phyloP scores from a whole-genome alignment of 2,329 filamentous ascomycete species.

The Sarocladiaceae sp. region DNA sequence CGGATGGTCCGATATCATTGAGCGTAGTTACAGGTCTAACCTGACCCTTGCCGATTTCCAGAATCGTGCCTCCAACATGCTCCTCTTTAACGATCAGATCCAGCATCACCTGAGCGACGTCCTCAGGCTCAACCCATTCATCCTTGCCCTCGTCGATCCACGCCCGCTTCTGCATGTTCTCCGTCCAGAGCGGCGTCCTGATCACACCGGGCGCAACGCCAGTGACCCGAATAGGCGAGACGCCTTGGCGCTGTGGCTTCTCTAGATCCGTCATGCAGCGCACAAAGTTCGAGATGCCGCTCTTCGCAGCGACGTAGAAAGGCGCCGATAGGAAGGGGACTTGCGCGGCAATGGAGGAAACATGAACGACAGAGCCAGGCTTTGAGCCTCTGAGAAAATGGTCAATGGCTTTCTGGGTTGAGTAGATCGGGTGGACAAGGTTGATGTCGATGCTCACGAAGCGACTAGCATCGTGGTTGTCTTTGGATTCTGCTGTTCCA shows the following conservation, averaged over 20 bases:
- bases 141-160: conserved; percentile 20
- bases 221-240: conserved; percentile 23
- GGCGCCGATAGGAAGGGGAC: conserved; percentile 17
- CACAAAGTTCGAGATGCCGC: conserved; percentile 23
- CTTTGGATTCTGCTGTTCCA: background rate
- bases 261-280: conserved; percentile 25
- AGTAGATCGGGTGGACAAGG: conserved; percentile 23
- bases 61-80: conserved; percentile 18
- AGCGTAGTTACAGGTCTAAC: conserved; percentile 9
- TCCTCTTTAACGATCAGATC: conserved; percentile 22
- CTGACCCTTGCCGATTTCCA: conserved; percentile 11
- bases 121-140: conserved; percentile 27
- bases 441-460: conserved; percentile 20
- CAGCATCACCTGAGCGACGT: conserved; percentile 30
- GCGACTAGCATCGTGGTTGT: conserved; percentile 2
- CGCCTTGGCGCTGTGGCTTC: background rate
- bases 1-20: conserved; percentile 12
- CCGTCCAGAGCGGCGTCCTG: conserved; percentile 30
- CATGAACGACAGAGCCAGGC: conserved; percentile 20
- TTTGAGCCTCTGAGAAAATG: conserved; percentile 17
- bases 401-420: conserved; percentile 23
- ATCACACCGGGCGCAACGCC: conserved; percentile 31
- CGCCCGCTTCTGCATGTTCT: conserved; percentile 25
- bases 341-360: conserved; percentile 21
- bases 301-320: conserved; percentile 23